Base-by-base conservation (phyloP, 2,329 filamentous ascomycete species). In the Nemania serpens region DNA sequence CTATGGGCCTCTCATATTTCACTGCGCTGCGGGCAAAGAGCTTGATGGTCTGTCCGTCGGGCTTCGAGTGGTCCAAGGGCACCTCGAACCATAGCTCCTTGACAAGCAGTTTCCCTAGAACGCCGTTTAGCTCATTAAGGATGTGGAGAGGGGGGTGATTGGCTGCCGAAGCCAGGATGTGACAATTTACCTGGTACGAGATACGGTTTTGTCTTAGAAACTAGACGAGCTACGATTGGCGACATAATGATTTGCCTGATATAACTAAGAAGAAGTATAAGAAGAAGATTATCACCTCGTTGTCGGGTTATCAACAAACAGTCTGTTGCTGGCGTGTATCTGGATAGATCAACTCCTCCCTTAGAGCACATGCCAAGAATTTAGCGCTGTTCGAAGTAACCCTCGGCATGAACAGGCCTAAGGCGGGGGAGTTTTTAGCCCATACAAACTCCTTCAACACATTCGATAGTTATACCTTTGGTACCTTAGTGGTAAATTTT, bases 21-120 rank as follows among this genome's bases (percentile, higher is more conserved):
- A 84, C 80, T 15, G 89, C 90, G 55, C 85, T 89, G 53, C 92
- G 88, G 36, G 85, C 93, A 75, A 97, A 97, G 37, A 97, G 80
- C 57, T 84, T 86, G 63, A 97, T 82, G 5, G 80, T 86, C 49
- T 84, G 84, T 33, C 81, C 78, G 2, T 79, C 73, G 1, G 87
- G 86, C 56, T 87, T 83, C 63, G 78, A 77, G 75, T 96, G 90
- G 78, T 96, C 90, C 63, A 91, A 82, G 3, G 93, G 93, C 11
- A 97, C 93, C 67, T 91, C 84, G 76, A 97, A 97, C 79, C 92
- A 90, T 70, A 94, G 83, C 74, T 97, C 93, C 2, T 90, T 90
- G 62, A 96, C 84, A 62, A 84, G 81, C 47, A 96, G 81, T 72
- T 88, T 89, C 50, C 91, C 91, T 92, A 55, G 25, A 46, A 47